Percentiles rank a stretch among this genome's conserved stretches.
phyloP scores from a whole-genome alignment of 1,284 basidiomycete genomes.

The Ganoderma multipileum region DNA sequence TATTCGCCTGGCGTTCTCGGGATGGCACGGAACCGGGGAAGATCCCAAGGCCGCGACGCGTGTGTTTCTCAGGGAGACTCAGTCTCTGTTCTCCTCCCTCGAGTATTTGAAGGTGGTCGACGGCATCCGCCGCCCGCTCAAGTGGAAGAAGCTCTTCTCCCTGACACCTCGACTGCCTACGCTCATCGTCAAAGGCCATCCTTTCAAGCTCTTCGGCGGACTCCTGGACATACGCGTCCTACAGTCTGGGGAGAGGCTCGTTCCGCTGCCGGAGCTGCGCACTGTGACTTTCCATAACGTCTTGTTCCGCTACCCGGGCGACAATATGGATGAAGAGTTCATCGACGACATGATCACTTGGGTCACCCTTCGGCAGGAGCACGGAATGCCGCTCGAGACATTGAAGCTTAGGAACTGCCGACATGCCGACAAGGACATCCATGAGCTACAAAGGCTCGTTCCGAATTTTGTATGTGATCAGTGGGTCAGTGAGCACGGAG shows the following conservation, averaged over 20 bases:
- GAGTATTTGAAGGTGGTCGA: not conserved
- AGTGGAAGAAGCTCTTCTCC: not conserved
- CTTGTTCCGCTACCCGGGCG: not conserved
- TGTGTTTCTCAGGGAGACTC: not conserved
- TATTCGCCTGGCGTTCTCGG: not conserved
- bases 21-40: not conserved
- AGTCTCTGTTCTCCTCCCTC: not conserved
- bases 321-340: not conserved
- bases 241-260: not conserved
- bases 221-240: not conserved
- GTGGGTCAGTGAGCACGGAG: not conserved
- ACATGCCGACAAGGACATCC: not conserved
- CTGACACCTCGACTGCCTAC: not conserved
- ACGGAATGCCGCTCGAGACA: not conserved
- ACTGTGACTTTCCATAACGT: not conserved
- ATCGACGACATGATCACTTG: not conserved
- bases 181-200: not conserved
- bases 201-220: not conserved
- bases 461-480: not conserved
- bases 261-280: not conserved
- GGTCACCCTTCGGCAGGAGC: not conserved
- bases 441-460: not conserved
- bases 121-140: not conserved
- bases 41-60: not conserved
- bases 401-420: not conserved